Evolutionary conservation across 2,329 filamentous ascomycete genomes (phyloP), one percentile per base, ranked within the genome.

Genomic region (Hypocreales sp.): DNA sequence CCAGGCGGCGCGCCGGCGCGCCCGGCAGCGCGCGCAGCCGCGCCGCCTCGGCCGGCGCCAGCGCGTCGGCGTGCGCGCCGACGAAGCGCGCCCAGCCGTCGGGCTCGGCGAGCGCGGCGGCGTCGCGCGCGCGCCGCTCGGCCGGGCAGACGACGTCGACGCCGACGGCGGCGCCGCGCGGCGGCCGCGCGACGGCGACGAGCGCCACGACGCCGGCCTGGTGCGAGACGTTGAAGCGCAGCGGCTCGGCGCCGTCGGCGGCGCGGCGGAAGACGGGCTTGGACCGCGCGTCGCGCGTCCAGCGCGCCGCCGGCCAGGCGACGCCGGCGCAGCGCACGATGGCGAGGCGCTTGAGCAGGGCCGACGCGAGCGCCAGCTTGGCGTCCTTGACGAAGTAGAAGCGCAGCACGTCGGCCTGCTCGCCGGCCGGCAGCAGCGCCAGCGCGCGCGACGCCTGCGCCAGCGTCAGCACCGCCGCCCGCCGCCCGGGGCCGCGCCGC

Each of bases 211-310:
- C 55, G 2, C 80, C 79, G 7, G 74, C 75, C 56, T 87, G 80
- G 48, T 87, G 80, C 24, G 70, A 76, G 30, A 86, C 66, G 50
- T 87, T 87, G 61, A 87, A 86, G 35, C 56, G 40, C n/a, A 72
- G 46, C 12, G 61, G 51, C 39, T 60, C 64, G 31, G 32, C 53
- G 37, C 40, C 66, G 54, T 46, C 58, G 49, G 35, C 61, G 56
- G 58, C 5, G 5, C 15, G 55, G 44, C 42, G 44, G 45, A 58
- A 72, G 27, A 67, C 46, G 23, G 68, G 68, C 47, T 72, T 72
- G 29, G 55, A 58, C 40, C 53, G 56, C 47, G 51, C 33, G 55
- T 72, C 60, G 49, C 72, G 64, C 8, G 63, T 60, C 31, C 79
- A 56, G 12, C 41, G 51, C 25, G 74, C 69, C 4, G 61, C 48